phyloP scores from a whole-genome alignment of 1,284 basidiomycete species.

The Cutaneotrichosporon mucoides region DNA sequence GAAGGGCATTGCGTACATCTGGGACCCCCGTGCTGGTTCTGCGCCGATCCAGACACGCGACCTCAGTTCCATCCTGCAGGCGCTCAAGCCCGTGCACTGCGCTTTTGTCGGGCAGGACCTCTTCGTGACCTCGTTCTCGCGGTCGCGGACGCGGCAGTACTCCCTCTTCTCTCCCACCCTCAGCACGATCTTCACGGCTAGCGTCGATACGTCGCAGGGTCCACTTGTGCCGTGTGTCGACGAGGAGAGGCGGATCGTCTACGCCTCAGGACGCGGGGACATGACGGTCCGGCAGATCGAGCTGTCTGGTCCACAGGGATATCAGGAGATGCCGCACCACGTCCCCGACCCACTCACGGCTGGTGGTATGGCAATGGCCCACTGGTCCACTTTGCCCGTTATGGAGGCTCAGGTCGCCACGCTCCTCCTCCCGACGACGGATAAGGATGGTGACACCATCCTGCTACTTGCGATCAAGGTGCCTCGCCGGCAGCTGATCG shows the following conservation, averaged over 20 bases:
- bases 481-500: constrained; percentile 50
- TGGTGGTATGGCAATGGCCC: constrained; percentile 39
- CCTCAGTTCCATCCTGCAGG: constrained; percentile 30
- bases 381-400: constrained; percentile 42
- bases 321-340: constrained; percentile 40
- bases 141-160: constrained; percentile 35
- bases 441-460: constrained; percentile 46
- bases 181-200: constrained; percentile 31
- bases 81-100: constrained; percentile 43
- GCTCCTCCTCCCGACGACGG: constrained; percentile 40
- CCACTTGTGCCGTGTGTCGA: constrained; percentile 47
- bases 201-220: constrained; percentile 48
- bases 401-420: constrained; percentile 51
- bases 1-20: constrained; percentile 43
- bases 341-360: constrained; percentile 38
- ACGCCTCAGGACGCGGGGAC: constrained; percentile 48
- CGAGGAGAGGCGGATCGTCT: constrained; percentile 46
- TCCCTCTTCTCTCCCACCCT: constrained; percentile 31
- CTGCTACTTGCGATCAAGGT: constrained; percentile 47
- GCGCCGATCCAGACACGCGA: constrained; percentile 19
- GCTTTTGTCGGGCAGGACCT: constrained; percentile 40
- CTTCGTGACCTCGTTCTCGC: constrained; percentile 49
- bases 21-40: constrained; percentile 36
- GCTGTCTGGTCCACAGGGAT: constrained; percentile 39
- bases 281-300: constrained; percentile 50